Evolutionary conservation across 345 rosid genomes (phyloP).

Genomic region (Jatropha curcas): DNA sequence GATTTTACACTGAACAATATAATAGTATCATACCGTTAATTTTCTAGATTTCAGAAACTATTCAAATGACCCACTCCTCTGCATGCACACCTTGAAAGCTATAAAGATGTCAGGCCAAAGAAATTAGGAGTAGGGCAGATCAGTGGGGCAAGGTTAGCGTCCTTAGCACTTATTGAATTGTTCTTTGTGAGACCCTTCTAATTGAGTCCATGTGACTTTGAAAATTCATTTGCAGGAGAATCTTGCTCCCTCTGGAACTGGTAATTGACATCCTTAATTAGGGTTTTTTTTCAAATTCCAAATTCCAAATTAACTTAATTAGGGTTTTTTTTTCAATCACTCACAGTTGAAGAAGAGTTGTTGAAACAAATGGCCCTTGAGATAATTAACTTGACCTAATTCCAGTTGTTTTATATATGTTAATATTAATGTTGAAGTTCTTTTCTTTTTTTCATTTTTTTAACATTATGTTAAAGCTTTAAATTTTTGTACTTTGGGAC

Average conservation of each 20-base stretch:
- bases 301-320: no score
- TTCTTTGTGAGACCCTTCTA: conserved; percentile 31
- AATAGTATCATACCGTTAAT: not conserved
- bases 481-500: no score
- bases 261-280: not conserved
- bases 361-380: no score
- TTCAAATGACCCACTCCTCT: conserved; percentile 42
- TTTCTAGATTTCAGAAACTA: conserved; percentile 10
- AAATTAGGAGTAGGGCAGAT: conserved; percentile 24
- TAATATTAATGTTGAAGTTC: no score
- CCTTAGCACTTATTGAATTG: conserved; percentile 37
- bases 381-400: no score
- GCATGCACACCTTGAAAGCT: conserved; percentile 31
- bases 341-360: no score
- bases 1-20: not conserved
- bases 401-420: no score
- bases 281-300: conserved; percentile 1
- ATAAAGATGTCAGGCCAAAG: conserved; percentile 35
- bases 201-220: conserved; percentile 19
- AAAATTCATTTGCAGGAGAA: conserved; percentile 9
- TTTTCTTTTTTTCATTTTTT: no score
- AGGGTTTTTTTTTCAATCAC: no score
- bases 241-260: not conserved
- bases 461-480: no score
- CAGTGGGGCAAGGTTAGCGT: conserved; percentile 22